Percentiles rank a stretch among this genome's conserved stretches.
phyloP scores from a whole-genome alignment of 345 rosid species.

The Syzygium grande region DNA sequence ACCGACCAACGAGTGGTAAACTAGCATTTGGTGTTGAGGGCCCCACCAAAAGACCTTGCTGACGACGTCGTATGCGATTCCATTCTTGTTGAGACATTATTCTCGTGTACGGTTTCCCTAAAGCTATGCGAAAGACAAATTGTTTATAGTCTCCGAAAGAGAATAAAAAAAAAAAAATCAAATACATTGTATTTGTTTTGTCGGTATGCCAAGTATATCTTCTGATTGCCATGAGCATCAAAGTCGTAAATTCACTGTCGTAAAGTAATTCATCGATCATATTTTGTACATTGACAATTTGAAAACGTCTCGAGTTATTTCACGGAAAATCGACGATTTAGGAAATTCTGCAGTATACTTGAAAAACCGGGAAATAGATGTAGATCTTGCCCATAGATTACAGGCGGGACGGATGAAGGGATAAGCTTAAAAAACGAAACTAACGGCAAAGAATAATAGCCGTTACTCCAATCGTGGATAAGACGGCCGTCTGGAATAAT shows the following conservation, averaged over 20 bases:
- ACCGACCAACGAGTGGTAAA: not conserved
- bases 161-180: not conserved
- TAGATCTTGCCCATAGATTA: fast-evolving
- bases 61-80: not conserved
- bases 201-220: not conserved
- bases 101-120: not conserved
- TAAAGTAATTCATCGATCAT: not conserved
- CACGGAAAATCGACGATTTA: fast-evolving
- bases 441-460: fast-evolving
- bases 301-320: not conserved
- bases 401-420: not conserved
- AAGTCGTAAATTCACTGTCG: not conserved
- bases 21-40: not conserved
- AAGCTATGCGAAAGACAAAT: not conserved
- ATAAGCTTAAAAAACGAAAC: not conserved
- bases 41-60: not conserved
- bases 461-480: not conserved
- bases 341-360: not conserved
- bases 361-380: not conserved
- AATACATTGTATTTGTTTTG: not conserved
- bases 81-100: not conserved
- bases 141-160: not conserved
- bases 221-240: fast-evolving
- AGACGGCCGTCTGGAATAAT: fast-evolving
- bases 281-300: too few species aligned